Conservation (phyloP, 2,329 filamentous ascomycete species). For the Apiospora phragmitis region DNA sequence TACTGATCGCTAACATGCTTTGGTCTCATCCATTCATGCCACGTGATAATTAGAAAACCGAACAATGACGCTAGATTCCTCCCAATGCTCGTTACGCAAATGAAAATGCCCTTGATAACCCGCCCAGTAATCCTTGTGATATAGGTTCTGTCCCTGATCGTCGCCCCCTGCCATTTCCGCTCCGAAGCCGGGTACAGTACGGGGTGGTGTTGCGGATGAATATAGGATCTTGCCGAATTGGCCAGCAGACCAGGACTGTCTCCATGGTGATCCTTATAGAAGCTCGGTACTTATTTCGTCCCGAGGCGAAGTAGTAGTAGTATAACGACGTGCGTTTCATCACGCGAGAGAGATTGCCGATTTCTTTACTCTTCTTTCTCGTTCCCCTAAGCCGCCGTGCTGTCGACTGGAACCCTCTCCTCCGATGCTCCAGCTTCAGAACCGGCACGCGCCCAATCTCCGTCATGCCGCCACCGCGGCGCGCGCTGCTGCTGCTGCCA, state of each 20-base stretch:
- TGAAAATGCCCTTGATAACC: not conserved
- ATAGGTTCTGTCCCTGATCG: not conserved
- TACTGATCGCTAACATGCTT: not conserved
- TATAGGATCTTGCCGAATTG: not conserved
- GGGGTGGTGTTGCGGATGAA: not conserved
- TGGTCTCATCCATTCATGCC: not conserved
- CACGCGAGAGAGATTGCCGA: no score
- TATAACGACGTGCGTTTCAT: not conserved
- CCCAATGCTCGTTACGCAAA: not conserved
- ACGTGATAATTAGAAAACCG: not conserved
- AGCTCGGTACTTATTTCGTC: not conserved
- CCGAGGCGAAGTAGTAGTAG: not conserved
- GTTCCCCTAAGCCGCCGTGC: not conserved
- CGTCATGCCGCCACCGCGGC: not conserved
- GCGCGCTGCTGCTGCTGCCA: not conserved
- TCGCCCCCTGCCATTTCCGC: not conserved
- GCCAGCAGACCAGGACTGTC: not conserved
- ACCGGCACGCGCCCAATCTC: conserved; percentile 15
- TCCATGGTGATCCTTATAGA: no score
- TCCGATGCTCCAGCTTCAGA: conserved; percentile 15
- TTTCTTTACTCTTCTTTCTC: not conserved
- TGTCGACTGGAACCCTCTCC: not conserved
- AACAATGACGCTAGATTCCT: conserved; percentile 5
- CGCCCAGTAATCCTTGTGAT: not conserved
- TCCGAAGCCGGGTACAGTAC: no score